phyloP scores from a whole-genome alignment of 1,284 basidiomycete species.

The Ceratorhiza oryzae-sativae region DNA sequence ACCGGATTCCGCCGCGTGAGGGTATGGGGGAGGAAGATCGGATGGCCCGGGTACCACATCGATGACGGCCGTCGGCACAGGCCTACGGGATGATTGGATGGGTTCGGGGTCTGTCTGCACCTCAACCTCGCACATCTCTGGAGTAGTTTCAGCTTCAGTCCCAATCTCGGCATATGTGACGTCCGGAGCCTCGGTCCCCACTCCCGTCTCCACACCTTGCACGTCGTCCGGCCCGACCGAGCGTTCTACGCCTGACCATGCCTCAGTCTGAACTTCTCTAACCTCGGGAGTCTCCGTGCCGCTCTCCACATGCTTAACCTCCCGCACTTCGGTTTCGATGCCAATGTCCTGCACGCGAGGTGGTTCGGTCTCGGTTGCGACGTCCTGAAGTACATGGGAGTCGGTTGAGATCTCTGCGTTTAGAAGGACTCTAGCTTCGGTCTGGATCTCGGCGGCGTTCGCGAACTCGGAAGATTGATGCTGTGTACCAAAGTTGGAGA shows the following conservation, averaged over 20 bases:
- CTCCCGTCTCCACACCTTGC: constrained; percentile 1
- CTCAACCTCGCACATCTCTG: constrained; percentile 46
- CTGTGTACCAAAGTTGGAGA: constrained; percentile 43
- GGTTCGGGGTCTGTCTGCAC: constrained; percentile 55
- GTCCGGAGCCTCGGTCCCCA: constrained; percentile 18
- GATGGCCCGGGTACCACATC: constrained; percentile 46
- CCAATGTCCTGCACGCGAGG: constrained; percentile 11
- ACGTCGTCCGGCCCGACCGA: constrained; percentile 15
- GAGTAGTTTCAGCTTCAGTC: constrained; percentile 42
- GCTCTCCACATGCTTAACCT: constrained; percentile 4
- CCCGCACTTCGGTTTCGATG: not conserved
- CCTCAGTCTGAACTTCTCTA: constrained; percentile 25
- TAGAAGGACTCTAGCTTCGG: not conserved
- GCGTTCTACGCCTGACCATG: constrained; percentile 8
- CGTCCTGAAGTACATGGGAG: not conserved
- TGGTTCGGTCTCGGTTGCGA: constrained; percentile 2
- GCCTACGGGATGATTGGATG: constrained; percentile 49
- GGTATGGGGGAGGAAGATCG: constrained; percentile 75
- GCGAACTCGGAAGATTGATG: constrained; percentile 15
- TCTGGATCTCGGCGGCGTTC: not conserved
- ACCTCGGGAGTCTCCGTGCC: constrained; percentile 19
- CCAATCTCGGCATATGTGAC: constrained; percentile 15
- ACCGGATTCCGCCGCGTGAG: constrained; percentile 62
- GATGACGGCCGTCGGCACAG: constrained; percentile 45
- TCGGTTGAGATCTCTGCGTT: constrained; percentile 4